A percentile compares a stretch with the other conserved stretches of the same genome.
phyloP scores from a whole-genome alignment of 2,329 filamentous ascomycete genomes.

The Davidsoniella eucalypti region DNA sequence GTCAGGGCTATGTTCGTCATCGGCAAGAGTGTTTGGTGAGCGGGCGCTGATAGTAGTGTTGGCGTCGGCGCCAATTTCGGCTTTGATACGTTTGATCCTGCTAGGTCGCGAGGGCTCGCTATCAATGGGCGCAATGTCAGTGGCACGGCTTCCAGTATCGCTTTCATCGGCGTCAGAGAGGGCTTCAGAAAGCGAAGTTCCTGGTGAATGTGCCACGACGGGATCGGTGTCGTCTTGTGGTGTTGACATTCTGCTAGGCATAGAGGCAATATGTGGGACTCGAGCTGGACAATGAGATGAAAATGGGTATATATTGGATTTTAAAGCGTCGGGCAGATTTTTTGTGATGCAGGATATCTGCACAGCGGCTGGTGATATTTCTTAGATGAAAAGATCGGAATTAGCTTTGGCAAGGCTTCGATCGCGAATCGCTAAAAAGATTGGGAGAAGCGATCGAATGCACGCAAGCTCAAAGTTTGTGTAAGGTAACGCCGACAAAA shows the following conservation, averaged over 20 bases:
- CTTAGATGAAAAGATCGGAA: too few relatives aligned
- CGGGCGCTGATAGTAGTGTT: constrained; percentile 17
- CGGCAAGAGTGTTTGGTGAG: constrained; percentile 6
- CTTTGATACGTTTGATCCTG: constrained; percentile 28
- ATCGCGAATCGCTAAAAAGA: too few relatives aligned
- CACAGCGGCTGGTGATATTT: too few relatives aligned
- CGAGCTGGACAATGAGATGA: background rate
- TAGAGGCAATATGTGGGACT: background rate
- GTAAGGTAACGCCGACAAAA: too few relatives aligned
- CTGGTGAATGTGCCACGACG: background rate
- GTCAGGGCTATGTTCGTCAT: constrained; percentile 30
- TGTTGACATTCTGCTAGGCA: constrained; percentile 5
- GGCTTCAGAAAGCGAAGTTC: constrained; percentile 4
- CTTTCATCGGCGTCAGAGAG: constrained; percentile 23
- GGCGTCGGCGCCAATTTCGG: constrained; percentile 18
- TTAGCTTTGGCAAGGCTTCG: too few relatives aligned
- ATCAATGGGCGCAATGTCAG: background rate
- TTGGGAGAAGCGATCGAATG: too few relatives aligned
- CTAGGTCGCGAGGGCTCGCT: constrained; percentile 18
- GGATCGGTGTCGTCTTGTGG: constrained; percentile 4
- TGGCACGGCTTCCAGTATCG: background rate
- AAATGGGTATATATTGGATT: background rate
- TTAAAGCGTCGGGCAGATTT: too few relatives aligned
- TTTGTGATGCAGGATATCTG: too few relatives aligned
- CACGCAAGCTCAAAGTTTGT: too few relatives aligned